Conservation (phyloP, 2,329 filamentous ascomycete species). For the Fusarium floridanum region DNA sequence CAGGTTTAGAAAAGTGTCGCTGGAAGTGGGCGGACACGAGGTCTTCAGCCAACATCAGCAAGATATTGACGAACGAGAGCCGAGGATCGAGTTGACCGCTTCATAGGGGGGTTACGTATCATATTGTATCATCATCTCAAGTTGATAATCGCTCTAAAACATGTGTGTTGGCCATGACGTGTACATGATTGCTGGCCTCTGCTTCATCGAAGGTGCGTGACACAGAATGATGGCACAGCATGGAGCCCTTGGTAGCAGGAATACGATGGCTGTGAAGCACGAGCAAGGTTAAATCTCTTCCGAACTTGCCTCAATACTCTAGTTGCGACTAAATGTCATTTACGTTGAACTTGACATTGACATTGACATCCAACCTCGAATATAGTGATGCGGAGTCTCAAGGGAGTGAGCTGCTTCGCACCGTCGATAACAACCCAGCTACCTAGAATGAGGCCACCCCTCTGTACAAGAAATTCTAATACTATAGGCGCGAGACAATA, state of each 20-base stretch:
- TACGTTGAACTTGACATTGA: background rate
- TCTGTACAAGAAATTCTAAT: background rate
- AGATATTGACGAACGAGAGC: background rate
- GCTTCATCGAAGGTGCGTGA: background rate
- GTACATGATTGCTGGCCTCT: background rate
- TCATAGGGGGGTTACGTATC: background rate
- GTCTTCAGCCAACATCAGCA: background rate
- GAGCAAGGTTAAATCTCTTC: background rate
- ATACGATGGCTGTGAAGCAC: background rate
- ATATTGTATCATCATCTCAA: background rate
- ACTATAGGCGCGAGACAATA: no score
- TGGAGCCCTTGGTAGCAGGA: background rate
- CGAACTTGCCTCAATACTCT: background rate
- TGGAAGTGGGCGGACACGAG: background rate
- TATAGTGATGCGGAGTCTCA: background rate
- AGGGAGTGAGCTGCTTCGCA: background rate
- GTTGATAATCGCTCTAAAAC: background rate
- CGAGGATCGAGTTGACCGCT: background rate
- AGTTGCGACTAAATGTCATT: background rate
- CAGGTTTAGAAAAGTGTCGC: background rate
- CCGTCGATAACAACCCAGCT: background rate
- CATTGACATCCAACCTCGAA: background rate
- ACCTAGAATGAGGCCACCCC: background rate
- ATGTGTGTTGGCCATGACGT: background rate
- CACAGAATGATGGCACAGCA: background rate